Percentiles rank a stretch among this genome's conserved stretches.
Evolutionary conservation across 441 rosid genomes (phyloP).

Genomic region (Melianthus villosus): DNA sequence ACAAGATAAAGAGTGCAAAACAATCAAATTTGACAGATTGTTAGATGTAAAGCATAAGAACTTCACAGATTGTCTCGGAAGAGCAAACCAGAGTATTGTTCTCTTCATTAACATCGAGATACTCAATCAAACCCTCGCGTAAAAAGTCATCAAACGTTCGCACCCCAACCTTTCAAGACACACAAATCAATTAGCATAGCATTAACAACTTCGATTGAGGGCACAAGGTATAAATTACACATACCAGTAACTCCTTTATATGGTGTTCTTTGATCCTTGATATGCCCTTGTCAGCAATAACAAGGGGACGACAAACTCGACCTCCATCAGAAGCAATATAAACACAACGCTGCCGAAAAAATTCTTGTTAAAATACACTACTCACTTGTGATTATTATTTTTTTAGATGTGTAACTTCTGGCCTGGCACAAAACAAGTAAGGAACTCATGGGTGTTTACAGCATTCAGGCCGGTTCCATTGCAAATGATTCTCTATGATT

Average conservation of each 20-base stretch:
- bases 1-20: no score
- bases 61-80: constrained; percentile 5
- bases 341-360: constrained; percentile 48
- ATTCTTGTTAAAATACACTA: no score
- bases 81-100: constrained; percentile 79
- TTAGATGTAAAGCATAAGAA: no score
- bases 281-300: constrained; percentile 83
- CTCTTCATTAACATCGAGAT: constrained; percentile 97
- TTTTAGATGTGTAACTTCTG: no score
- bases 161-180: constrained; percentile 52
- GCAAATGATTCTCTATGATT: no score
- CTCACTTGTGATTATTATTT: no score
- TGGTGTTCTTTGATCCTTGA: constrained; percentile 83
- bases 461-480: no score
- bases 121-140: constrained; percentile 77
- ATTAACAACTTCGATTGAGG: constrained; percentile 5
- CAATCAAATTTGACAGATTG: no score
- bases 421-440: no score
- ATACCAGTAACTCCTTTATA: constrained; percentile 79
- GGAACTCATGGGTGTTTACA: no score
- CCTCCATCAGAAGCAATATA: constrained; percentile 98
- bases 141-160: constrained; percentile 83
- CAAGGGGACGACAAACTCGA: constrained; percentile 98
- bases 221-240: constrained; percentile 14
- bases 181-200: constrained; percentile 12